Evolutionary conservation across 2,329 filamentous ascomycete genomes (phyloP).

Genomic region (Neoascochyta sp.): DNA sequence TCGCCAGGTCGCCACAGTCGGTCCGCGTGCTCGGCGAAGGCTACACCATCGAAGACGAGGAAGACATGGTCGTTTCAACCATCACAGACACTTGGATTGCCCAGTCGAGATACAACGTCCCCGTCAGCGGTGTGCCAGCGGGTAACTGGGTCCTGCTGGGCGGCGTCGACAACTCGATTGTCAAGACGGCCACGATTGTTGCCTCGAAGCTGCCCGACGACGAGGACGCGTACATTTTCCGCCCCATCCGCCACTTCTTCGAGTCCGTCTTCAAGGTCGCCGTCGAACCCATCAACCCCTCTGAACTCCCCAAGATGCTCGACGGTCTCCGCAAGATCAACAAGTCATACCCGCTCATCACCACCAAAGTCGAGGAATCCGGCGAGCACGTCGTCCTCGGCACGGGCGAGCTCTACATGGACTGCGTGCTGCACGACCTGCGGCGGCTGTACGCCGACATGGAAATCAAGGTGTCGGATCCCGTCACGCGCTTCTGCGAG

Average conservation of each 20-base stretch:
- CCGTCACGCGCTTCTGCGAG: slow-evolving; percentile 95
- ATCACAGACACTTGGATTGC: slow-evolving; percentile 85
- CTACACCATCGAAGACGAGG: slow-evolving; percentile 94
- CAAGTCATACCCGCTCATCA: slow-evolving; percentile 94
- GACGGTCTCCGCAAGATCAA: slow-evolving; percentile 95
- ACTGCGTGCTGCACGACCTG: slow-evolving; percentile 93
- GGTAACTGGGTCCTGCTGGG: slow-evolving; percentile 90
- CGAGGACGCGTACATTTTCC: slow-evolving; percentile 94
- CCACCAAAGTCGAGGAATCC: slow-evolving; percentile 96
- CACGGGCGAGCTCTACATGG: slow-evolving; percentile 99
- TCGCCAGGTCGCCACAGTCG: slow-evolving; percentile 73
- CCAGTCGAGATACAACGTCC: slow-evolving; percentile 88
- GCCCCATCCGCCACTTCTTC: slow-evolving; percentile 87
- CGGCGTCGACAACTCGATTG: slow-evolving; percentile 94
- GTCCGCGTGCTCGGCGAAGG: slow-evolving; percentile 92
- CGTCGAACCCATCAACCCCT: slow-evolving; percentile 96
- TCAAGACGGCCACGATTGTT: slow-evolving; percentile 92
- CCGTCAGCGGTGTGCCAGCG: slow-evolving; percentile 85
- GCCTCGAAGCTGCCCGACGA: slow-evolving; percentile 75
- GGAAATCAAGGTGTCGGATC: slow-evolving; percentile 98
- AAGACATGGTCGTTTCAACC: slow-evolving; percentile 88
- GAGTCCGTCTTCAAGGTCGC: slow-evolving; percentile 97
- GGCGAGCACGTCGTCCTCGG: slow-evolving; percentile 94
- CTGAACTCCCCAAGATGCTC: slow-evolving; percentile 96
- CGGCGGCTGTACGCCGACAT: slow-evolving; percentile 94